A percentile compares a stretch with the other conserved stretches of the same genome.
Evolutionary conservation across 176 grass and related monocot species (phyloP).

Genomic region (Tillandsia leiboldiana): DNA sequence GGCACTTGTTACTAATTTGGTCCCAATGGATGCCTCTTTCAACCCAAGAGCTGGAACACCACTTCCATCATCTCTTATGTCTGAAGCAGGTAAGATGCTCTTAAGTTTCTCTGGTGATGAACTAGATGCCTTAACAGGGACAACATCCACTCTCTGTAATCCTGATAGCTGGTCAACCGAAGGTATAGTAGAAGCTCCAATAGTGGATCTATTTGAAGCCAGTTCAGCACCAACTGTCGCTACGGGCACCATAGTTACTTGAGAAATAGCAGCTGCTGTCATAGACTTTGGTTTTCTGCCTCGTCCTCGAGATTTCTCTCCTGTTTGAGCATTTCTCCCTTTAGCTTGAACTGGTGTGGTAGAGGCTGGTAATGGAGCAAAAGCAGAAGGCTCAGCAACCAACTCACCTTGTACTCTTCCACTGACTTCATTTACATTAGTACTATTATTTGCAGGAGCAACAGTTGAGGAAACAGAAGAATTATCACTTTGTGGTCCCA

Average conservation of each 20-base stretch:
- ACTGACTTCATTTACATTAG: constrained; percentile 16
- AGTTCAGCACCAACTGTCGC: constrained; percentile 24
- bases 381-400: constrained; percentile 23
- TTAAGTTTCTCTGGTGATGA: constrained; percentile 32
- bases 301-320: constrained; percentile 50
- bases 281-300: constrained; percentile 57
- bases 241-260: constrained; percentile 23
- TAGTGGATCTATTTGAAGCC: constrained; percentile 18
- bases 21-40: constrained; percentile 28
- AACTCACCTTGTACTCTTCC: constrained; percentile 12
- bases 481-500: constrained; percentile 14
- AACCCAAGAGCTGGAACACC: constrained; percentile 20
- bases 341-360: constrained; percentile 24
- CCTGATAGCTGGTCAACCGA: constrained; percentile 15
- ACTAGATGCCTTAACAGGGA: constrained; percentile 27
- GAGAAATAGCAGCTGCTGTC: constrained; percentile 18
- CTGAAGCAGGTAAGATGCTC: constrained; percentile 14
- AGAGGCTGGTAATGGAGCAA: constrained; percentile 14
- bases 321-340: constrained; percentile 41
- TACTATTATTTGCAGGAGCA: constrained; percentile 16
- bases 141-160: constrained; percentile 30
- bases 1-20: constrained; percentile 4
- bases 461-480: background rate
- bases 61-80: constrained; percentile 21
- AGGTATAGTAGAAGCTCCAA: constrained; percentile 10